Percentiles rank a stretch among this genome's conserved stretches.
These are phyloP conservation scores for Rhizopogon salebrosus DNA, from an alignment of 768 basidiomycete genomes.

Conservation along the genomic window DNA sequence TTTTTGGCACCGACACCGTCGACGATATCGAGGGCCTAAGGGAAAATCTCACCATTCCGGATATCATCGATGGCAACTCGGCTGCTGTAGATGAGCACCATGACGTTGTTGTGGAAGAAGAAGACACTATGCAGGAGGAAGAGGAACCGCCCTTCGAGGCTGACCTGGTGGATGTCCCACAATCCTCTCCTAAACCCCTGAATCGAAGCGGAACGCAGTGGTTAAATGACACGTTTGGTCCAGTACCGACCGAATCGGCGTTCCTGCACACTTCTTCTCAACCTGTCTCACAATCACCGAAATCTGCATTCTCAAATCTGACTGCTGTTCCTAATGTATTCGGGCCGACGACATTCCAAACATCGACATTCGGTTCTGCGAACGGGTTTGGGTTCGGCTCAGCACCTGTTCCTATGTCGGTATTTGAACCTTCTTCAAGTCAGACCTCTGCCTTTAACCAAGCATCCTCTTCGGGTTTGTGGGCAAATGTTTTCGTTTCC, in stretches of 20 bases:
- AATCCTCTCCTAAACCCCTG: conserved; percentile 7
- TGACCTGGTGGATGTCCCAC: conserved; percentile 5
- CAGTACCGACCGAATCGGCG: conserved; percentile 19
- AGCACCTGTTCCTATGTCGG: conserved; percentile 1
- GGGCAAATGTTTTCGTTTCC: not conserved
- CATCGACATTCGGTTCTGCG: conserved; percentile 14
- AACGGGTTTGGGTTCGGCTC: conserved; percentile 4
- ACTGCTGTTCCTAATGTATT: conserved; percentile 30
- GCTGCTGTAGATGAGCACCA: conserved; percentile 20
- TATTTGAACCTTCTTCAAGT: conserved; percentile 4
- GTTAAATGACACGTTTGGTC: conserved; percentile 27
- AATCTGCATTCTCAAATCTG: conserved; percentile 32
- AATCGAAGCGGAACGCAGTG: conserved; percentile 28
- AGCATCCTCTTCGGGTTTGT: not conserved
- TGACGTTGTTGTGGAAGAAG: conserved; percentile 13
- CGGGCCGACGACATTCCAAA: conserved; percentile 11
- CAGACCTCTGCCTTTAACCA: not conserved
- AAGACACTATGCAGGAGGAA: conserved; percentile 16
- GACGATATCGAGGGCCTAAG: conserved; percentile 68
- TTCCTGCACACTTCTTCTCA: conserved; percentile 13
- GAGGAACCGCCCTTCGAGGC: conserved; percentile 18
- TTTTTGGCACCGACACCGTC: conserved; percentile 78
- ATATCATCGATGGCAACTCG: conserved; percentile 66
- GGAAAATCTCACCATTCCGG: conserved; percentile 47
- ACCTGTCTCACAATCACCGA: conserved; percentile 6